Conservation (phyloP, 2,329 filamentous ascomycete genomes). For the Leptographium lundbergii region DNA sequence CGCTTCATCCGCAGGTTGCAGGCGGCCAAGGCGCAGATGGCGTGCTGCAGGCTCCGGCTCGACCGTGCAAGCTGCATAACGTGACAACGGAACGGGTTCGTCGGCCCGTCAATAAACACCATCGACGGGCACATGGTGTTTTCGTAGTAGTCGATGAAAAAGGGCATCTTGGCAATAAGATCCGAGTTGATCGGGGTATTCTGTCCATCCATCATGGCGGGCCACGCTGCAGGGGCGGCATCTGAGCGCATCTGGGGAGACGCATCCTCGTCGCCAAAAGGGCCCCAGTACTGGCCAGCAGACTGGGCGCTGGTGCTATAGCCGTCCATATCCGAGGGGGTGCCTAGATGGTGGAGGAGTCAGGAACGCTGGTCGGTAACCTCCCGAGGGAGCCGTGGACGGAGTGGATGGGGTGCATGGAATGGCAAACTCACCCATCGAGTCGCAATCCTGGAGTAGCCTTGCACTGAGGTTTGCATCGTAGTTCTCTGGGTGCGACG, state of each 20-base stretch:
- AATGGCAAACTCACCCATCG: slow-evolving; percentile 35
- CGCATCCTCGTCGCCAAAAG: slow-evolving; percentile 32
- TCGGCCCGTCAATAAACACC: slow-evolving; percentile 76
- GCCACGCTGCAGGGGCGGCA: slow-evolving; percentile 21
- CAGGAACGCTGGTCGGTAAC: neutral
- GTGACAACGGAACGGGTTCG: slow-evolving; percentile 76
- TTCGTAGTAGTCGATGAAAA: slow-evolving; percentile 87
- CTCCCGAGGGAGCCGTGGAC: neutral
- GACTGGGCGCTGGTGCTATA: slow-evolving; percentile 39
- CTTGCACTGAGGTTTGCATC: slow-evolving; percentile 41
- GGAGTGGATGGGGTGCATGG: neutral
- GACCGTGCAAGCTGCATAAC: slow-evolving; percentile 64
- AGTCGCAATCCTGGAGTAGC: slow-evolving; percentile 41
- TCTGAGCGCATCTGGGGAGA: slow-evolving; percentile 28
- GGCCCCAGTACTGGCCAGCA: slow-evolving; percentile 33
- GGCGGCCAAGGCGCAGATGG: slow-evolving; percentile 76
- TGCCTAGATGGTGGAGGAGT: slow-evolving; percentile 4
- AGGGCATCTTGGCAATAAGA: slow-evolving; percentile 67
- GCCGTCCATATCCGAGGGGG: slow-evolving; percentile 35
- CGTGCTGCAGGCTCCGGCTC: slow-evolving; percentile 79
- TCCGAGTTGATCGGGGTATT: slow-evolving; percentile 42
- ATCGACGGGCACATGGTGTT: slow-evolving; percentile 86
- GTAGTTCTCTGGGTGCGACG: slow-evolving; percentile 45
- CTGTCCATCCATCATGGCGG: slow-evolving; percentile 30
- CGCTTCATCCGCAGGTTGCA: slow-evolving; percentile 84